Conservation (phyloP, 2,329 filamentous ascomycete species). For the Chaetomium globosum region DNA sequence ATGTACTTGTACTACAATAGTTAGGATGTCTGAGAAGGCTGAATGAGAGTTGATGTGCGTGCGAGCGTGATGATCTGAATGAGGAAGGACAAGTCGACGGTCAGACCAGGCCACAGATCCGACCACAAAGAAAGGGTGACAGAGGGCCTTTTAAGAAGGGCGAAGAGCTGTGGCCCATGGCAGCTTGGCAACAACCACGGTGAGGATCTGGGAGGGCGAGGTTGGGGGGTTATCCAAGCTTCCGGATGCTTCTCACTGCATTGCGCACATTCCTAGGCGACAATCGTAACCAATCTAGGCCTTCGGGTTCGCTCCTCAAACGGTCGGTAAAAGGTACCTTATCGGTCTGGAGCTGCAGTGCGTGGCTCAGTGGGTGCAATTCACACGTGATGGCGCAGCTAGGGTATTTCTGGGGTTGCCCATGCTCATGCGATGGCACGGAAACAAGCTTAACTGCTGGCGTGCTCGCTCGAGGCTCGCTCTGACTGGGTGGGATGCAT, state of each 20-base stretch:
- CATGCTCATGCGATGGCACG: neutral
- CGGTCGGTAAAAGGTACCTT: neutral
- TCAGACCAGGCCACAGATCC: neutral
- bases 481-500: constrained; percentile 2
- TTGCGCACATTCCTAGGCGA: neutral
- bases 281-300: neutral
- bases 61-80: neutral
- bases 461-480: neutral
- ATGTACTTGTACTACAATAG: neutral
- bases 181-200: constrained; percentile 7
- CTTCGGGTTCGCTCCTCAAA: neutral
- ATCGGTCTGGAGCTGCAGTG: neutral
- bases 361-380: neutral
- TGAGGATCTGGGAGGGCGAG: neutral
- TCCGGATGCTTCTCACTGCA: neutral
- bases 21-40: neutral
- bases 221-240: neutral
- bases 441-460: constrained; percentile 5
- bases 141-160: constrained; percentile 6
- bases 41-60: neutral
- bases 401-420: neutral
- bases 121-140: neutral
- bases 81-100: neutral
- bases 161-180: constrained; percentile 3
- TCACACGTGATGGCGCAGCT: neutral